Percentiles rank a stretch among this genome's conserved stretches.
Evolutionary conservation across 495 filamentous ascomycete genomes (phyloP).

Genomic region (Aspergillus asperescens): DNA sequence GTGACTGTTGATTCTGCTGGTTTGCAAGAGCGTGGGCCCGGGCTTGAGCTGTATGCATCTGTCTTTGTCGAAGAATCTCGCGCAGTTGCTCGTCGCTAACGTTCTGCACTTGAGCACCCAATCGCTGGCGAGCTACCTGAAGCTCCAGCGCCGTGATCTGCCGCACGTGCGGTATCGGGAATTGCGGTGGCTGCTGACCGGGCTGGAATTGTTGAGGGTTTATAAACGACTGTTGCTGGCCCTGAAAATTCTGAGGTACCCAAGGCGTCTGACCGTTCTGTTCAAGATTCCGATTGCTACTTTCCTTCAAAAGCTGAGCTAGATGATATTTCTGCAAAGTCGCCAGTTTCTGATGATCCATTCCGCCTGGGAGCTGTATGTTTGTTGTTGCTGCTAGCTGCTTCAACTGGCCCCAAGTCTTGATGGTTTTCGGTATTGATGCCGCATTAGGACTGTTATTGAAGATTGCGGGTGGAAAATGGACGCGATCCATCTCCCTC

Average conservation of each 20-base stretch:
- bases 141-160: conserved; percentile 44
- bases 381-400: conserved; percentile 52
- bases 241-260: conserved; percentile 24
- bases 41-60: conserved; percentile 31
- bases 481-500: conserved; percentile 44
- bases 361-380: conserved; percentile 35
- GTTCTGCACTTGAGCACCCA: conserved; percentile 36
- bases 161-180: conserved; percentile 30
- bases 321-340: conserved; percentile 52
- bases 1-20: conserved; percentile 32
- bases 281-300: conserved; percentile 17
- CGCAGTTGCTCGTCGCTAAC: conserved; percentile 53
- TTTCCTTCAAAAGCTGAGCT: conserved; percentile 33
- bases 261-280: conserved; percentile 25
- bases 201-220: conserved; percentile 33
- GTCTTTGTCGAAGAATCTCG: conserved; percentile 34
- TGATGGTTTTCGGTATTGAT: conserved; percentile 53
- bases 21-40: conserved; percentile 25
- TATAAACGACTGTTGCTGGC: conserved; percentile 29
- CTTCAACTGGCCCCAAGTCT: conserved; percentile 71
- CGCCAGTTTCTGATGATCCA: conserved; percentile 43
- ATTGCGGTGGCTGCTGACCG: conserved; percentile 25
- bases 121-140: conserved; percentile 35
- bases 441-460: conserved; percentile 29
- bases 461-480: conserved; percentile 38